These are phyloP conservation scores for Solidago caesia DNA, from an alignment of 129 eudicot genomes.

Conservation along the genomic window DNA sequence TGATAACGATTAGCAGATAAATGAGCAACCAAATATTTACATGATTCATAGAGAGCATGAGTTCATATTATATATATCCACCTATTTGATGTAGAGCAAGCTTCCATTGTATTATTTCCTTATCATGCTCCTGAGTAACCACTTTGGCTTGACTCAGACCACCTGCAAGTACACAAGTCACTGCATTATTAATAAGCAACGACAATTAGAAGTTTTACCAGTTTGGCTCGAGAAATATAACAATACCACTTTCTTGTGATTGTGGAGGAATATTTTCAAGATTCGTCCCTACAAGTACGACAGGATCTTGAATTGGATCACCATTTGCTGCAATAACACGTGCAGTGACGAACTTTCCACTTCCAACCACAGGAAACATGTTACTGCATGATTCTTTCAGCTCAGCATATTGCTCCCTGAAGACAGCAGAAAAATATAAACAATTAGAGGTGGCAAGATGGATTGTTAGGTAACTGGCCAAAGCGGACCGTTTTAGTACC, in stretches of 20 bases:
- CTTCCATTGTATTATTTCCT: slow-evolving; percentile 90
- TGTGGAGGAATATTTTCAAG: slow-evolving; percentile 24
- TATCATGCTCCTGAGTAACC: slow-evolving; percentile 40
- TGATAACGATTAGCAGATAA: slow-evolving; percentile 6
- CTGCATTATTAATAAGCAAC: slow-evolving; percentile 20
- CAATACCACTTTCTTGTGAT: slow-evolving; percentile 43
- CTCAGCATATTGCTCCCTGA: slow-evolving; percentile 68
- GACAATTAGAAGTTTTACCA: slow-evolving; percentile 6
- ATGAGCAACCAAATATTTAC: slow-evolving; percentile 24
- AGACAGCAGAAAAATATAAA: slow-evolving; percentile 13
- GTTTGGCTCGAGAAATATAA: slow-evolving; percentile 9
- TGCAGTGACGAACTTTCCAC: slow-evolving; percentile 84
- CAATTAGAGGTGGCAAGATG: not conserved
- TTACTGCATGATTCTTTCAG: slow-evolving; percentile 68
- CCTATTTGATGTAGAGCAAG: slow-evolving; percentile 97
- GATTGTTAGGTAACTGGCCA: not conserved
- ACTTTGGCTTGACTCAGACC: slow-evolving; percentile 27
- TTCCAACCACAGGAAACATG: slow-evolving; percentile 91
- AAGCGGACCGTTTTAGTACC: not conserved
- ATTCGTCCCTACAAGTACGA: slow-evolving; percentile 49
- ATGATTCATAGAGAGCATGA: slow-evolving; percentile 29
- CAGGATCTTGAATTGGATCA: slow-evolving; percentile 72
- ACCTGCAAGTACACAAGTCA: slow-evolving; percentile 37
- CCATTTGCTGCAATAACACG: slow-evolving; percentile 82
- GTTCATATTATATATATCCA: slow-evolving; percentile 38